These are phyloP conservation scores for Bidens hawaiensis DNA, from an alignment of 140 eudicot species.

Conservation along the genomic window DNA sequence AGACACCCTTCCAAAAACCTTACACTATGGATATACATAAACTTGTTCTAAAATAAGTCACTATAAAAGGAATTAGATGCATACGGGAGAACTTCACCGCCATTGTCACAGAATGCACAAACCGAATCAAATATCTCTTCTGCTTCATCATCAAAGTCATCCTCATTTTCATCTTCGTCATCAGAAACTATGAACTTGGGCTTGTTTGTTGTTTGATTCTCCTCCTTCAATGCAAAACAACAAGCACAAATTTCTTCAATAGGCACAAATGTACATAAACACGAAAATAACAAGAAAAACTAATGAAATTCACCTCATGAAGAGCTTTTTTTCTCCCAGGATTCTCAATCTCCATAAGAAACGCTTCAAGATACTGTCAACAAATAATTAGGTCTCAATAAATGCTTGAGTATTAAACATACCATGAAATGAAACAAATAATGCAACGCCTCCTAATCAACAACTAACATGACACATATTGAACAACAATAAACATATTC, in stretches of 20 bases:
- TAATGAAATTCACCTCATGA: constrained; percentile 35
- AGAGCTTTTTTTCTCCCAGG: constrained; percentile 25
- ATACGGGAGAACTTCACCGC: constrained; percentile 68
- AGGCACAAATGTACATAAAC: background rate
- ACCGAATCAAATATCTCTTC: constrained; percentile 52
- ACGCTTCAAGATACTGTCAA: constrained; percentile 36
- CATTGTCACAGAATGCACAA: constrained; percentile 78
- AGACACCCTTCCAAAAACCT: constrained; percentile 1
- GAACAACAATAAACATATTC: too few species aligned
- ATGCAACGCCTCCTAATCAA: background rate
- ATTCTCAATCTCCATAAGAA: constrained; percentile 37
- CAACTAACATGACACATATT: background rate
- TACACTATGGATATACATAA: background rate
- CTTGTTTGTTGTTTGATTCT: constrained; percentile 16
- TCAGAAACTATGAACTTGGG: constrained; percentile 27
- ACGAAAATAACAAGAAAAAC: background rate
- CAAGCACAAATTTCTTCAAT: background rate
- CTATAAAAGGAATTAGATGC: constrained; percentile 19
- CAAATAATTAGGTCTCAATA: constrained; percentile 11
- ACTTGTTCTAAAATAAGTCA: constrained; percentile 5
- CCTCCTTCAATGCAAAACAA: constrained; percentile 37
- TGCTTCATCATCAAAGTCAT: constrained; percentile 23
- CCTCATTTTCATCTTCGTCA: constrained; percentile 23
- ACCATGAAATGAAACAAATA: background rate
- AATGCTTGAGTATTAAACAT: background rate